phyloP scores from a whole-genome alignment of 495 filamentous ascomycete genomes.

The Xylaria curta region DNA sequence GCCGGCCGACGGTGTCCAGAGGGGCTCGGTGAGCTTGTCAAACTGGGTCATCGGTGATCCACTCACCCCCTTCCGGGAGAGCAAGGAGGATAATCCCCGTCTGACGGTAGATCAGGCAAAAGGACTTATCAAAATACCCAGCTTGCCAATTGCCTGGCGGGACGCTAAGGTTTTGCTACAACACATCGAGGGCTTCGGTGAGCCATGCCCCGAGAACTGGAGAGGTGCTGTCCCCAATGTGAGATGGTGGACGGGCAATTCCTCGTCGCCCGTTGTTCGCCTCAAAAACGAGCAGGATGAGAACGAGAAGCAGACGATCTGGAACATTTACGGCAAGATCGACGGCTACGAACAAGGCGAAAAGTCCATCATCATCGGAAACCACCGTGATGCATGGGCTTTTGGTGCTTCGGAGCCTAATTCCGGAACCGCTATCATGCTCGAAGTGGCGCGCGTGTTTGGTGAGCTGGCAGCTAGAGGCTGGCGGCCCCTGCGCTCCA shows the following conservation, averaged over 20 bases:
- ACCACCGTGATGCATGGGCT: constrained; percentile 93
- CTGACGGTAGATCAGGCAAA: constrained; percentile 71
- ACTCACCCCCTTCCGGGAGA: constrained; percentile 85
- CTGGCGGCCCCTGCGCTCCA: constrained; percentile 91
- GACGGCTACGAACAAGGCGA: constrained; percentile 79
- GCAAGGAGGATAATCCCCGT: constrained; percentile 69
- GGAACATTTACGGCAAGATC: constrained; percentile 87
- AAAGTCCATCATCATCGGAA: constrained; percentile 90
- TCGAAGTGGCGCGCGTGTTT: constrained; percentile 85
- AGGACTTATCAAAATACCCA: constrained; percentile 83
- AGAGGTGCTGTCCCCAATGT: constrained; percentile 74
- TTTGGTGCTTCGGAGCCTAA: constrained; percentile 86
- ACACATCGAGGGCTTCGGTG: constrained; percentile 77
- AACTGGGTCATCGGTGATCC: constrained; percentile 87
- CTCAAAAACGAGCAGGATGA: constrained; percentile 92
- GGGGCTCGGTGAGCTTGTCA: constrained; percentile 82
- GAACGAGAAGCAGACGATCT: constrained; percentile 79
- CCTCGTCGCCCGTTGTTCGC: constrained; percentile 75
- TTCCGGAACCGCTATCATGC: constrained; percentile 87
- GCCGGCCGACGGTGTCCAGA: constrained; percentile 79
- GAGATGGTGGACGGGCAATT: constrained; percentile 83
- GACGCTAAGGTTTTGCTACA: constrained; percentile 84
- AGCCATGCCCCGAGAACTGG: constrained; percentile 75
- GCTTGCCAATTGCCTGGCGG: constrained; percentile 84
- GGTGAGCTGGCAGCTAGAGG: constrained; percentile 74